Base-by-base conservation (phyloP, 345 rosid species). In the Lepidium aucheri region DNA sequence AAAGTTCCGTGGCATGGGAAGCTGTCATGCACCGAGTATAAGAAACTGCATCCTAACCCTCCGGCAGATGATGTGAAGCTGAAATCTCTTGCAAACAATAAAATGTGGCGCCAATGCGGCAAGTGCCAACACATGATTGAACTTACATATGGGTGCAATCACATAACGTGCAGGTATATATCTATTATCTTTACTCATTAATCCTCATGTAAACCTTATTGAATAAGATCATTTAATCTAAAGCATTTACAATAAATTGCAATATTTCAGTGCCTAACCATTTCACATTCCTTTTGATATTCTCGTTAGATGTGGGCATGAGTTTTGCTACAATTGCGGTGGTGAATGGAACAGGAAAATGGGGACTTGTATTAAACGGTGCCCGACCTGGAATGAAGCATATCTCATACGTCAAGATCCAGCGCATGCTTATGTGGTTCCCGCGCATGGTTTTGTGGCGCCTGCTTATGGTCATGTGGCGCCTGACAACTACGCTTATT, bases 1-100 rank as follows among this genome's bases (percentile, higher is more conserved):
- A 87, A 82, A 73, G 96, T 82, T 40, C 88, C 83, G 15, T 93
- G 96, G 97, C 98, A 93, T 53, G 62, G 38, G 11, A 43, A 53
- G 8, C 39, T 85, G 79, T 76, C 88, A 0, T 90, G 96, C 64
- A 1, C 8, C 12, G 74, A 61, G 17, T 86, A 83, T 78, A 78
- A 28, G 39, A 50, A 47, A 66, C 56, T 80, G 62, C 81, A 86
- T 44, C 46, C 77, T 51, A 70, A 75, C 30, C 77, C 72, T 8
- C 15, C 69, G 8, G 85, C 84, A 41, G 90, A 85, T 62, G 82
- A 73, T 42, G 73, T 67, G 77, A 65, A 65, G 76, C 71, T 83
- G 9, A 77, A 77, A 30, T 75, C 77, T 57, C 83, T 85, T 35
- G 88, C 83, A 11, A 57, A 51, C 4, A 57, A 61, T 40, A 81